Evolutionary conservation across 1,139 yeast genomes (phyloP).

Genomic region (Candida frijolesensis): DNA sequence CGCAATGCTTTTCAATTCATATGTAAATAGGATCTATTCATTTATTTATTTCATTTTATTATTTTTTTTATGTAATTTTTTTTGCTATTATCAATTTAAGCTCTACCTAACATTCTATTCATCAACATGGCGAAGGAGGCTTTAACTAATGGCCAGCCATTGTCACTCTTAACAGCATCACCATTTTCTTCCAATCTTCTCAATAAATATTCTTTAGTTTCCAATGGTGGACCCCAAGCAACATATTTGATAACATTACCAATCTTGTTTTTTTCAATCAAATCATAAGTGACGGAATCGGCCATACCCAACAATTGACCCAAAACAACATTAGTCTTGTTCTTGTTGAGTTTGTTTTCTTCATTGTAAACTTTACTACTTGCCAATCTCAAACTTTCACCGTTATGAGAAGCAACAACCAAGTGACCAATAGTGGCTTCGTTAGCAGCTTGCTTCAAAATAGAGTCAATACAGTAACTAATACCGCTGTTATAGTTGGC

Average conservation of each 20-base stretch:
- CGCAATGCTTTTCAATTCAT: not conserved
- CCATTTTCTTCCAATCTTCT: conserved; percentile 97
- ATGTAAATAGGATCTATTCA: not conserved
- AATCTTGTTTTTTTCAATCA: conserved; percentile 64
- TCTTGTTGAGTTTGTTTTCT: conserved; percentile 27
- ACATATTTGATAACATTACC: conserved; percentile 88
- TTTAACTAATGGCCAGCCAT: conserved; percentile 76
- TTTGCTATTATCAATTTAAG: conserved; percentile 4
- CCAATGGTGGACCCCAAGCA: conserved; percentile 97
- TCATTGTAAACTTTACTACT: conserved; percentile 51
- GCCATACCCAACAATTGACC: conserved; percentile 98
- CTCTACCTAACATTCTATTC: conserved; percentile 35
- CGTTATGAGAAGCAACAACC: conserved; percentile 92
- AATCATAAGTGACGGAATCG: conserved; percentile 79
- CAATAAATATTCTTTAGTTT: conserved; percentile 85
- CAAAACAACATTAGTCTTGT: conserved; percentile 69
- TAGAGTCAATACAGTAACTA: conserved; percentile 60
- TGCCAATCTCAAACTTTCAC: conserved; percentile 73
- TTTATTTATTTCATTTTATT: not conserved
- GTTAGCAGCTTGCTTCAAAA: conserved; percentile 44
- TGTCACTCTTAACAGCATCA: conserved; percentile 88
- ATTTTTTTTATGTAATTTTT: not conserved
- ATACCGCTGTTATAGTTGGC: conserved; percentile 73
- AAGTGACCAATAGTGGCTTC: conserved; percentile 72
- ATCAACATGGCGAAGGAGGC: conserved; percentile 51